A percentile compares a stretch with the other conserved stretches of the same genome.
phyloP scores from a whole-genome alignment of 1,284 basidiomycete genomes.

The Hemileia vastatrix region DNA sequence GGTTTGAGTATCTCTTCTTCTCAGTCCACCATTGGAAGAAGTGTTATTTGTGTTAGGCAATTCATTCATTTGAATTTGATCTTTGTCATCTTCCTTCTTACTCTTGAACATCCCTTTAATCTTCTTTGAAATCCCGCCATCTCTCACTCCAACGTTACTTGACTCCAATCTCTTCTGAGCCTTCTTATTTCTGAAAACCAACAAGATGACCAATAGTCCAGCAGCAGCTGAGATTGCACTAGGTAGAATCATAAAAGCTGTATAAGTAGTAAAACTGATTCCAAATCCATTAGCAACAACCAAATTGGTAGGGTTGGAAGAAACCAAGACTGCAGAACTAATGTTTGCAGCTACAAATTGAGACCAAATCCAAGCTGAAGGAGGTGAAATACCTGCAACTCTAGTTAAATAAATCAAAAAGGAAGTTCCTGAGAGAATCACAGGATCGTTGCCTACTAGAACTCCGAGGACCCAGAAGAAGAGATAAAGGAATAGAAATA shows the following conservation, averaged over 20 bases:
- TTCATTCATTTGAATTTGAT: background rate
- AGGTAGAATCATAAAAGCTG: constrained; percentile 40
- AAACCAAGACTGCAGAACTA: constrained; percentile 44
- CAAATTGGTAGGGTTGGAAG: constrained; percentile 46
- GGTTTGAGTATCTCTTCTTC: background rate
- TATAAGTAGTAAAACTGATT: constrained; percentile 38
- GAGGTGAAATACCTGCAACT: constrained; percentile 56
- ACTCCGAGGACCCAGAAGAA: constrained; percentile 53
- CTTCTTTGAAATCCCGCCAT: background rate
- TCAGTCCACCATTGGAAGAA: constrained; percentile 16
- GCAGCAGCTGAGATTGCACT: constrained; percentile 32
- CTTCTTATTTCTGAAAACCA: constrained; percentile 33
- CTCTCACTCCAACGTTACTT: background rate
- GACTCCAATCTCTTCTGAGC: background rate
- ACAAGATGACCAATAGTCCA: constrained; percentile 28
- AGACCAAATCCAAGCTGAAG: constrained; percentile 58
- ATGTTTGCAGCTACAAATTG: constrained; percentile 72
- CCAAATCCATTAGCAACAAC: constrained; percentile 43
- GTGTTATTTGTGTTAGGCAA: constrained; percentile 25
- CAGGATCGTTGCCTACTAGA: constrained; percentile 64
- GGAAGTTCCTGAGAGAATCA: constrained; percentile 56
- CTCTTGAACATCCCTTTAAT: background rate
- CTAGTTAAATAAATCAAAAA: constrained; percentile 76
- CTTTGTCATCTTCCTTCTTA: background rate
- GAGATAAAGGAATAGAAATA: no score